Base-by-base conservation (phyloP, 345 rosid genomes). In the Hibiscus tridactylites region DNA sequence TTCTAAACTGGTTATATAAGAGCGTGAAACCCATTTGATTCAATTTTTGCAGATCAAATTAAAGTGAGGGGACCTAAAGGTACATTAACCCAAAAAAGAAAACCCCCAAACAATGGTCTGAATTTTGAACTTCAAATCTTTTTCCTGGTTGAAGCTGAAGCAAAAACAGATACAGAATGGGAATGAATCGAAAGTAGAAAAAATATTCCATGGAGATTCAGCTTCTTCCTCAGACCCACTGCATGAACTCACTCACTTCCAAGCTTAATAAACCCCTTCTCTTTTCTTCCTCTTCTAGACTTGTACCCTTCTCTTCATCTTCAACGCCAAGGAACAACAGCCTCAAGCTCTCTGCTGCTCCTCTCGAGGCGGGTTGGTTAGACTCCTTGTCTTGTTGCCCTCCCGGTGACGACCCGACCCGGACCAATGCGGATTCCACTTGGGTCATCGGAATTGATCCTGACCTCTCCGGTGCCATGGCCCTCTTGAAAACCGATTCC, bases 401-500 rank as follows among this genome's bases (percentile, higher is more conserved):
- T 9, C 79, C 54, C 28, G 59, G 53, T 12, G 59, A 11, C 3
- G 86, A 77, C 8, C 39, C 68, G 28, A 65, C 70, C 54, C 74
- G 4, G 21, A 31, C 24, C 74, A 58, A 57, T 76, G 50, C 53
- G 64, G 85, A 81, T 65, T 78, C 87, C 60, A 60, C 67, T n/a
- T 91, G 85, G 85, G 86, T 86, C 72, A 46, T 91, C 26, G 97
- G 98, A 47, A 49, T 94, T 69, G 97, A 93, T 84, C 98, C 96
- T 21, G 94, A 93, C 75, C 61, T 84, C 70, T 89, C 92, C 4
- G 98, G 97, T 65, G 94, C 97, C 4, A 67, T 93, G 75, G 91
- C 97, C 21, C 65, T 91, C 68, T 75, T 91, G 82, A 91, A 79
- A 77, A n/a, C 71, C 16, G 81, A 83, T 42, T 81, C 81, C 13